phyloP scores from a whole-genome alignment of 169 alveolate genomes.

The Eimeria praecox region DNA sequence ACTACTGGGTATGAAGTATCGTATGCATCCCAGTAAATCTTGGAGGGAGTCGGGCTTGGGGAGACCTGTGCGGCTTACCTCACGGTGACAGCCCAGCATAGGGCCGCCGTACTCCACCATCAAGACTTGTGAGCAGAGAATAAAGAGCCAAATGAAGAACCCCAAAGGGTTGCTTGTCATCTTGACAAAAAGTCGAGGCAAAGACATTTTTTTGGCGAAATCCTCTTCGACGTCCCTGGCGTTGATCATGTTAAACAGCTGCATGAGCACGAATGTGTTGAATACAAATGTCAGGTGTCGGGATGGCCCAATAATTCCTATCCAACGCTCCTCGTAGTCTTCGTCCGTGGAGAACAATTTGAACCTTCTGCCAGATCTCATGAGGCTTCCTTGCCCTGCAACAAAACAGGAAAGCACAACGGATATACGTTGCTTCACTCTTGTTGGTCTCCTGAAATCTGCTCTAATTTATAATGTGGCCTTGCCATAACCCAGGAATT shows the following conservation, averaged over 20 bases:
- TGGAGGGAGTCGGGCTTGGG: neutral
- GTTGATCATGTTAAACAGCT: constrained; percentile 90
- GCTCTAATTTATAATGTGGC: neutral
- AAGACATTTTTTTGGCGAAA: constrained; percentile 89
- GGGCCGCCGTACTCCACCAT: constrained; percentile 84
- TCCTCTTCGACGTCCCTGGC: constrained; percentile 92
- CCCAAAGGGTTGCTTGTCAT: constrained; percentile 81
- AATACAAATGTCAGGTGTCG: constrained; percentile 93
- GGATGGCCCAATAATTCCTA: constrained; percentile 85
- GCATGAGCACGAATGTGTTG: constrained; percentile 94
- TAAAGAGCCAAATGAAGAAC: constrained; percentile 79
- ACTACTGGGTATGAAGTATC: neutral
- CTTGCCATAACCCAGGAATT: neutral
- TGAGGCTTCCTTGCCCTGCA: constrained; percentile 83
- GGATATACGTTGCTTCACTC: neutral
- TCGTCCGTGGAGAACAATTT: constrained; percentile 79
- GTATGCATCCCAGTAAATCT: neutral
- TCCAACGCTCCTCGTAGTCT: constrained; percentile 81
- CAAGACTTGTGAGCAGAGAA: constrained; percentile 78
- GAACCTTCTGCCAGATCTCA: constrained; percentile 82
- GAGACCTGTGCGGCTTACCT: constrained; percentile 44
- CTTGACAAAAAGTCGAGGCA: constrained; percentile 74
- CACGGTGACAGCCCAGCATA: constrained; percentile 79
- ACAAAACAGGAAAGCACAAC: constrained; percentile 84
- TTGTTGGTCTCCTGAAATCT: neutral